These are phyloP conservation scores for Lachnellula arida DNA, from an alignment of 2,329 filamentous ascomycete genomes.

Conservation along the genomic window DNA sequence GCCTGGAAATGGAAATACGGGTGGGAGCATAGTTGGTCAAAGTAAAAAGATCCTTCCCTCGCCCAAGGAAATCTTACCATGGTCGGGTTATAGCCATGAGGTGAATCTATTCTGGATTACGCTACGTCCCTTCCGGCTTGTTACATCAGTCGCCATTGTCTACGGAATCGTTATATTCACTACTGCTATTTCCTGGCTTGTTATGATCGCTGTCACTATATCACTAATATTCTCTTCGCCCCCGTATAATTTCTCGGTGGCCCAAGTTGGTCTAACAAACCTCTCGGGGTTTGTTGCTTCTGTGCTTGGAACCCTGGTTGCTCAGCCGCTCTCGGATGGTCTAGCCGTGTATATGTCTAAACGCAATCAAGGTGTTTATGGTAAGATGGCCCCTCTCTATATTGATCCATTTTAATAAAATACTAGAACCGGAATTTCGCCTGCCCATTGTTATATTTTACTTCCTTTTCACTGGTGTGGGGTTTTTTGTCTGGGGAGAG, in stretches of 20 bases:
- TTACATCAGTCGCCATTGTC: constrained; percentile 32
- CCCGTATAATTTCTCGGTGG: constrained; percentile 34
- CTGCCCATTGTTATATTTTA: constrained; percentile 28
- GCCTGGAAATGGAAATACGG: too few relatives aligned
- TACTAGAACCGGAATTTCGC: constrained; percentile 36
- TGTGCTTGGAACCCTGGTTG: constrained; percentile 41
- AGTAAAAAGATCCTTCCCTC: constrained; percentile 21
- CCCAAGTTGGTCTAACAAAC: constrained; percentile 44
- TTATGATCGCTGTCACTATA: constrained; percentile 44
- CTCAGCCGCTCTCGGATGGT: constrained; percentile 42
- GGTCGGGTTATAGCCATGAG: constrained; percentile 36
- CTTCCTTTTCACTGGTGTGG: constrained; percentile 30
- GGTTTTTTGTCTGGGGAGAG: constrained; percentile 38
- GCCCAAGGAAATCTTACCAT: constrained; percentile 31
- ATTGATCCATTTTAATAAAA: constrained; percentile 13
- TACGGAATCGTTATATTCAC: constrained; percentile 39
- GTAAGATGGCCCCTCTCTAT: constrained; percentile 4
- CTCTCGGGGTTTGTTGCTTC: constrained; percentile 44
- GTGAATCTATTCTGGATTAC: constrained; percentile 30
- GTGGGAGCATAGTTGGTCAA: too few relatives aligned
- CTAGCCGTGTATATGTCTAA: constrained; percentile 26
- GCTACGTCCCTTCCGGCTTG: constrained; percentile 27
- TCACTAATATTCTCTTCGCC: constrained; percentile 33
- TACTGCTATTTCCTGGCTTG: constrained; percentile 36
- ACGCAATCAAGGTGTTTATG: constrained; percentile 25